phyloP scores from a whole-genome alignment of 2,329 filamentous ascomycete species.

The Mycocentrospora acerina region DNA sequence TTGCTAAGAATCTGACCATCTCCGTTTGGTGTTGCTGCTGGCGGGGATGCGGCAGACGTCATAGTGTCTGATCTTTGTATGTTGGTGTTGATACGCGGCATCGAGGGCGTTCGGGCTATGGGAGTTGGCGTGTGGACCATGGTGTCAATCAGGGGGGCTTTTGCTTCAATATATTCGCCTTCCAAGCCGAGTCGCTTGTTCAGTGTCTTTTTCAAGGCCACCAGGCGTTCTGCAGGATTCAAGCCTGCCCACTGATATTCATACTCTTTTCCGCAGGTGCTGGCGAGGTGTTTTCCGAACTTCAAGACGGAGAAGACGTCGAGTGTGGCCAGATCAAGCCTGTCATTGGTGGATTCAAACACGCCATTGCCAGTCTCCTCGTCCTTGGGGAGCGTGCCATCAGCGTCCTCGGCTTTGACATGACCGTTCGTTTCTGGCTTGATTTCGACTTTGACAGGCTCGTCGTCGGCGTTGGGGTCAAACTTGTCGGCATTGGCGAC shows the following conservation, averaged over 20 bases:
- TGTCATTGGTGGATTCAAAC: conserved; percentile 54
- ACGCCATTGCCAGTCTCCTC: conserved; percentile 53
- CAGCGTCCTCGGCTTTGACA: conserved; percentile 60
- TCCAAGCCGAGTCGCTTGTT: conserved; percentile 78
- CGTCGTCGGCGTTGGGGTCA: conserved; percentile 81
- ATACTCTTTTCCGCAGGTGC: conserved; percentile 77
- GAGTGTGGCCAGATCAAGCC: conserved; percentile 71
- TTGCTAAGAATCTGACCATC: conserved; percentile 71
- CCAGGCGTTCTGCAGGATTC: conserved; percentile 77
- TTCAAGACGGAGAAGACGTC: conserved; percentile 79
- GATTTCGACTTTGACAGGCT: conserved; percentile 58
- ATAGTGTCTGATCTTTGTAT: conserved; percentile 49
- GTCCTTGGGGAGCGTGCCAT: conserved; percentile 46
- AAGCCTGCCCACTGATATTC: conserved; percentile 82
- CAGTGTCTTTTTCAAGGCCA: conserved; percentile 87
- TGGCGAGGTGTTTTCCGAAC: conserved; percentile 79
- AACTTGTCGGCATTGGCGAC: conserved; percentile 84
- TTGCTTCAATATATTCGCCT: conserved; percentile 82
- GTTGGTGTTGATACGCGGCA: conserved; percentile 55
- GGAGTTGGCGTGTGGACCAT: conserved; percentile 45
- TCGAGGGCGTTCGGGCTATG: conserved; percentile 34
- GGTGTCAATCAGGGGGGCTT: conserved; percentile 69
- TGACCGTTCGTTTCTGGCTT: conserved; percentile 43
- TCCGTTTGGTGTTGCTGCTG: conserved; percentile 44
- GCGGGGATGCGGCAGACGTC: conserved; percentile 50